Base-by-base conservation (phyloP, 1,139 yeast species). In the Arxiozyma slooffiae region DNA sequence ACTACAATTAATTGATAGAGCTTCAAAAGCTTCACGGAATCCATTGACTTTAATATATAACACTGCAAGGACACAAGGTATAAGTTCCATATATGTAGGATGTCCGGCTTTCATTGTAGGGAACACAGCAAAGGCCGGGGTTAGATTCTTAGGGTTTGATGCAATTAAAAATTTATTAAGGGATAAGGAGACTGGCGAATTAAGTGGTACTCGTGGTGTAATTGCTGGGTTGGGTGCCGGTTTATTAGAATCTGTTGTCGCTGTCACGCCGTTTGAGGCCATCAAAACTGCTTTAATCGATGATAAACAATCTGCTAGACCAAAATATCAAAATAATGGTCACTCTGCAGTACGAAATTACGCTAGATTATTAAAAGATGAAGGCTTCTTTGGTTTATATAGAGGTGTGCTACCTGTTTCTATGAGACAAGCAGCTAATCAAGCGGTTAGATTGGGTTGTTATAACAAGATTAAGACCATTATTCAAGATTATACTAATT, bases 221-320 rank as follows among this genome's bases (percentile, higher is more conserved):
- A 53, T 90, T 46, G 98, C 98, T 1, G 98, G 98, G 11, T 73
- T 92, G 44, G 97, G 97, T 43, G 98, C 98, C 1, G 98, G 98
- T 38, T 77, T 90, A 50, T 71, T 92, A 54, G 98, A 92, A 67
- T 85, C 95, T 51, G 84, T 89, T 34, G 75, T 89, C 43, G 98
- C 97, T 0, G 96, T 92, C 45, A 92, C 98, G 1, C 98, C 98
- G 5, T 89, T 90, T 54, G 98, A 92, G 69, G 95, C 97, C 39
- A 87, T 92, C 67, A 92, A 92, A 67, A 92, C 97, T 0, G 97
- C 94, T 0, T 77, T 89, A 69, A 92, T 92, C 58, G 98, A 92
- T 69, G 98, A 90, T 67, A 86, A 82, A 60, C 95, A 85, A 68
- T 64, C 83, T 6, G 72, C 79, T 2, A 75, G 74, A 48, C 97